Percentiles rank a stretch among this genome's conserved stretches.
Conservation (phyloP, 306 rosid genomes). For the Begonia fuchsioides region DNA sequence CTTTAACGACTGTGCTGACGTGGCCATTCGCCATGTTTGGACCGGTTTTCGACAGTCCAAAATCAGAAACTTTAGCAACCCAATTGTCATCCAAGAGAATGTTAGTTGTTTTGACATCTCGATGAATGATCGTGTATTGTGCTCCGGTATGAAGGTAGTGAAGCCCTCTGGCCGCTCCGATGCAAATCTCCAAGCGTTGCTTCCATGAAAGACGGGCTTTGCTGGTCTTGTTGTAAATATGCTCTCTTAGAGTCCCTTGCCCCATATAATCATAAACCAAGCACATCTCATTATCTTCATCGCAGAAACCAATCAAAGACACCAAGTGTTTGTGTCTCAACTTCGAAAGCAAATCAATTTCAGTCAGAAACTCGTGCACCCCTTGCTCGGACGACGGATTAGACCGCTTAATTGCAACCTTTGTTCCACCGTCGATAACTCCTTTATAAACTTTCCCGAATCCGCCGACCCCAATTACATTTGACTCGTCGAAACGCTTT, state of each 20-base stretch:
- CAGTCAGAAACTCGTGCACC: conserved; percentile 36
- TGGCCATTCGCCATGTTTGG: conserved; percentile 31
- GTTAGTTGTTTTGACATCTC: conserved; percentile 46
- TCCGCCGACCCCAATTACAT: conserved; percentile 41
- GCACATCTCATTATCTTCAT: conserved; percentile 40
- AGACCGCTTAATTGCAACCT: conserved; percentile 37
- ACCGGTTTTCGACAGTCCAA: conserved; percentile 41
- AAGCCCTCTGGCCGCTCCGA: conserved; percentile 47
- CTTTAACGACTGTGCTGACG: conserved; percentile 43
- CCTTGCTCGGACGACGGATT: conserved; percentile 43
- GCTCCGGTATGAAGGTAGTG: conserved; percentile 49
- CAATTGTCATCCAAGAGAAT: conserved; percentile 41
- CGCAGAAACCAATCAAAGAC: conserved; percentile 38
- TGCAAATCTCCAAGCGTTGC: conserved; percentile 35
- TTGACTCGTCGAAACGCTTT: conserved; percentile 23
- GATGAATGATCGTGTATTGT: conserved; percentile 35
- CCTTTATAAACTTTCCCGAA: conserved; percentile 47
- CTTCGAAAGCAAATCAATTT: conserved; percentile 47
- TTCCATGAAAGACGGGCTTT: conserved; percentile 35
- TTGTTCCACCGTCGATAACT: conserved; percentile 22
- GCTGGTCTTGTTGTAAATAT: conserved; percentile 33
- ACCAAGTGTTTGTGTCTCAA: conserved; percentile 40
- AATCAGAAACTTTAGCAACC: conserved; percentile 43
- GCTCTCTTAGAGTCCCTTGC: conserved; percentile 30
- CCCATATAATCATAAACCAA: conserved; percentile 38